Base-by-base conservation (phyloP, 2,329 filamentous ascomycete species). In the Talaromyces sp. region DNA sequence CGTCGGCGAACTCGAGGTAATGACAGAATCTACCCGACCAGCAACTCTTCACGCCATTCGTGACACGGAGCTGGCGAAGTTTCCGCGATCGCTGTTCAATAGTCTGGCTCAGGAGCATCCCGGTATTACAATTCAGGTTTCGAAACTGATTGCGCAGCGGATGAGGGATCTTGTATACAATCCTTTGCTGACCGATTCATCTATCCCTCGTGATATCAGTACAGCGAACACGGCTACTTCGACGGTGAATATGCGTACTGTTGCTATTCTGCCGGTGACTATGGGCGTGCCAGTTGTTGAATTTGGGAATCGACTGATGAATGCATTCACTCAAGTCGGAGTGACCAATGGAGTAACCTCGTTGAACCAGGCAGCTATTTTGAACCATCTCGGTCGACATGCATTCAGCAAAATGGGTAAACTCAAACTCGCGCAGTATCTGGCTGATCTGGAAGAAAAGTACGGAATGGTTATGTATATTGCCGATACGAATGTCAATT, bases 391-490 rank as follows among this genome's bases (percentile, higher is more conserved):
- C 1, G 94, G 95, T 28, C 88, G 94, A 62, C 91, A 99, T 73
- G 94, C 95, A 0, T 99, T 99, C 71, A 97, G 89, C 74, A 89
- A 88, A 65, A 97, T 99, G 88, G 94, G 94, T 5, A 97, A 97
- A 73, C 78, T 99, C 28, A 97, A 96, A 73, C 79, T 99, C 6
- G 91, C 93, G 1, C 93, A 99, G 65, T 99, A 99, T 68, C 82
- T 99, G 52, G 94, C 95, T 2, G 94, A 99, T 67, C 80, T 99
- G 10, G 94, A 99, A 74, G 94, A 99, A 74, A 96, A 96, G 71
- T 97, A 96, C 66, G 91, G 93, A 1, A 84, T 99, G 65, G 91
- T 99, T 1, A 80, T 99, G 7, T 99, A 99, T 69, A 87, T 99
- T 59, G 94, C 93, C 53, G 94, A 99, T 72, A 99, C 95, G 4